Conservation (phyloP, 2,329 filamentous ascomycete species). For the Epichloe amarillans region DNA sequence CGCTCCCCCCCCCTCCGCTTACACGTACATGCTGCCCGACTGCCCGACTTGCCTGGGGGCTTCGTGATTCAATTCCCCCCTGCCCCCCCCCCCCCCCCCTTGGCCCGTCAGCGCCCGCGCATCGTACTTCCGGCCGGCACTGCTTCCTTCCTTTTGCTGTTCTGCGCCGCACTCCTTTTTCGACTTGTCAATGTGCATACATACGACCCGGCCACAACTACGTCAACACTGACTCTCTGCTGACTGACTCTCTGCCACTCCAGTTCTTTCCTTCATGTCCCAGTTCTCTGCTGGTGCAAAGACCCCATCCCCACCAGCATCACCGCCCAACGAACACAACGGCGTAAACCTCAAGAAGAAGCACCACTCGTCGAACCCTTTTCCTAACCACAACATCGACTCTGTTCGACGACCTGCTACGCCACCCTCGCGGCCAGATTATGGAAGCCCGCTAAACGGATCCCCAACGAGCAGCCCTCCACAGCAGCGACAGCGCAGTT, state of each 20-base stretch:
- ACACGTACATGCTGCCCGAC: neutral
- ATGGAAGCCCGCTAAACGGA: slow-evolving; percentile 28
- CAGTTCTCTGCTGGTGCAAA: slow-evolving; percentile 49
- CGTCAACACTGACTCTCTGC: slow-evolving; percentile 1
- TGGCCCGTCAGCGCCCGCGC: neutral
- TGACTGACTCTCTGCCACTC: slow-evolving; percentile 6
- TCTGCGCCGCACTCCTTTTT: neutral
- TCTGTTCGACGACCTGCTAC: slow-evolving; percentile 23
- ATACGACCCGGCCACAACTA: neutral
- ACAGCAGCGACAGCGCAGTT: slow-evolving; percentile 31
- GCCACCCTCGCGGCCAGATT: slow-evolving; percentile 26
- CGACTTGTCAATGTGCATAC: neutral
- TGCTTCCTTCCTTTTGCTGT: neutral
- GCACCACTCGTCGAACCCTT: slow-evolving; percentile 18
- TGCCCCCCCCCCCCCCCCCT: neutral
- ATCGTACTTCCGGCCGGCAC: neutral
- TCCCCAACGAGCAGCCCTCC: slow-evolving; percentile 29
- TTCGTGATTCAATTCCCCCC: slow-evolving; percentile 3
- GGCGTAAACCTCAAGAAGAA: slow-evolving; percentile 17
- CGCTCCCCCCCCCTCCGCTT: neutral
- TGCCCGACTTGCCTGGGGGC: neutral
- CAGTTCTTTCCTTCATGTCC: slow-evolving; percentile 84
- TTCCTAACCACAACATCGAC: slow-evolving; percentile 24
- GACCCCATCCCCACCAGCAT: slow-evolving; percentile 30
- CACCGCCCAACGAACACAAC: slow-evolving; percentile 26